phyloP scores from a whole-genome alignment of 2,329 filamentous ascomycete genomes.

The Pyricularia sp. region DNA sequence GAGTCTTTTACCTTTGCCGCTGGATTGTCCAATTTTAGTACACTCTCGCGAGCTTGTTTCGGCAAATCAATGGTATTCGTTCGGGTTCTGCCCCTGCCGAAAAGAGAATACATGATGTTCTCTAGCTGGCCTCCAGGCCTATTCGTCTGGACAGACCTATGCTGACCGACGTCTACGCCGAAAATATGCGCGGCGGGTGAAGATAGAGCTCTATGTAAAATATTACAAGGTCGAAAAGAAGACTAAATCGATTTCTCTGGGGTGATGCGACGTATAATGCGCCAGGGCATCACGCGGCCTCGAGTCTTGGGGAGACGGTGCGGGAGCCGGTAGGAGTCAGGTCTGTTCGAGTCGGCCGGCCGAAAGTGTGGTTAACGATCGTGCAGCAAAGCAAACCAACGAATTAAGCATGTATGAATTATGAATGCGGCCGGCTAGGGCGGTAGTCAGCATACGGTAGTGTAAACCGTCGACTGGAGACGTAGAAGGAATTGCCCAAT shows the following conservation, averaged over 20 bases:
- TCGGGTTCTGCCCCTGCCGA: constrained; percentile 14
- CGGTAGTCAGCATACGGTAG: not conserved
- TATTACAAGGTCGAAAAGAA: not conserved
- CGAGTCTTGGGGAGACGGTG: not conserved
- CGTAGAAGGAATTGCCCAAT: not conserved
- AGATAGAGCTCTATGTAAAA: not conserved
- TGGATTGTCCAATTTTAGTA: constrained; percentile 11
- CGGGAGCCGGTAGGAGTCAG: not conserved
- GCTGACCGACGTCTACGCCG: not conserved
- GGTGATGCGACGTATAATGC: not conserved
- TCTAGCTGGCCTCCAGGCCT: not conserved
- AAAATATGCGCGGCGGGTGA: not conserved
- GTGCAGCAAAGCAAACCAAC: not conserved
- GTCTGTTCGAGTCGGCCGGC: not conserved
- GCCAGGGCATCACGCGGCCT: not conserved
- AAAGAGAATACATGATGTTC: constrained; percentile 16
- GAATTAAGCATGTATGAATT: constrained; percentile 1
- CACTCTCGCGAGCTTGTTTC: constrained; percentile 13
- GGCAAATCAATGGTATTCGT: constrained; percentile 15
- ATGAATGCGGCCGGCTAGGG: not conserved
- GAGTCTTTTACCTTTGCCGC: constrained; percentile 7
- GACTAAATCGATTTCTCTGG: not conserved
- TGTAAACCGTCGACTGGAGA: not conserved
- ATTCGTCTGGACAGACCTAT: not conserved
- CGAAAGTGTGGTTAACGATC: not conserved